Percentiles rank a stretch among this genome's conserved stretches.
These are phyloP conservation scores for Hanseniaspora singularis DNA, from an alignment of 805 yeast genomes.

Conservation along the genomic window DNA sequence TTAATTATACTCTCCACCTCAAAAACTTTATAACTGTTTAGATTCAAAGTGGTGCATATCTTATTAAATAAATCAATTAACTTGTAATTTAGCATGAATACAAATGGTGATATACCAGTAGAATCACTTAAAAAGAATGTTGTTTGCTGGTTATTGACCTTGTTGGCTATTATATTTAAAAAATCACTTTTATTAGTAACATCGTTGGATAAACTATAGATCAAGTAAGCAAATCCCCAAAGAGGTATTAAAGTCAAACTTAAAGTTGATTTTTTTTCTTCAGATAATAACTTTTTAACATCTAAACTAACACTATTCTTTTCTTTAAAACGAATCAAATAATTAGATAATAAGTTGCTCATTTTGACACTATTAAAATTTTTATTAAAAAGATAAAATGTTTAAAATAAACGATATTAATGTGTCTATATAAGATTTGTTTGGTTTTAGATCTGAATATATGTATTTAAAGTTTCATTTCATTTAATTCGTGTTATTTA, in stretches of 20 bases:
- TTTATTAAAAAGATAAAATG: no score
- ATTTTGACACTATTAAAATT: no score
- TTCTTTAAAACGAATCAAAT: no score
- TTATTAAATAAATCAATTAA: slow-evolving; percentile 4
- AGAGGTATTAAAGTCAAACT: not conserved
- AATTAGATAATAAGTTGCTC: no score
- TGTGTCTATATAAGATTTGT: no score
- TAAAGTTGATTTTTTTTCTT: not conserved
- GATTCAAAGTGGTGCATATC: not conserved
- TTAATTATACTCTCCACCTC: not conserved
- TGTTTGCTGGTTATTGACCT: not conserved
- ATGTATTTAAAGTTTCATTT: no score
- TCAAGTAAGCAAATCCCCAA: not conserved
- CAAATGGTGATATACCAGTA: slow-evolving; percentile 10
- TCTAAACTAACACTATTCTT: not conserved
- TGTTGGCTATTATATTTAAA: not conserved
- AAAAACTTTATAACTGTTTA: not conserved
- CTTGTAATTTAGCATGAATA: not conserved
- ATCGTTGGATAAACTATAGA: not conserved
- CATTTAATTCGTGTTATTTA: no score
- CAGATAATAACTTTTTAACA: not conserved
- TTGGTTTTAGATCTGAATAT: no score
- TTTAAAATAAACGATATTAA: no score
- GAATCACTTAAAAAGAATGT: slow-evolving; percentile 10
- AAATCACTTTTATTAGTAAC: not conserved